Percentiles rank a stretch among this genome's conserved stretches.
These are phyloP conservation scores for Carpinus fangiana DNA, from an alignment of 306 rosid genomes.

Conservation along the genomic window DNA sequence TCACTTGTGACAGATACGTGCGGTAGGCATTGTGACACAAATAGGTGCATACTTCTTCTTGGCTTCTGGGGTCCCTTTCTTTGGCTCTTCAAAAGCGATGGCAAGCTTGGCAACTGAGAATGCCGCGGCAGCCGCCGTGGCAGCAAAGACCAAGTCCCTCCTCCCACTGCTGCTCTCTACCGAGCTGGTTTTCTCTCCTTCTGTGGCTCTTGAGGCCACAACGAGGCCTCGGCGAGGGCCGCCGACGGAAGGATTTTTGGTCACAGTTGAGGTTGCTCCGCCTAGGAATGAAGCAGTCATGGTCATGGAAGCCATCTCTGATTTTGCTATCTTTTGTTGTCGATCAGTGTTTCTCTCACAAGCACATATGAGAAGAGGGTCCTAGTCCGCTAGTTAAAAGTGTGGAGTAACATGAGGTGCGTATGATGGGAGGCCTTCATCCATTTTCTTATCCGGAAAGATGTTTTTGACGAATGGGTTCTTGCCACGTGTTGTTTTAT, in stretches of 20 bases:
- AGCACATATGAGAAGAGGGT: neutral
- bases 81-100: conserved; percentile 54
- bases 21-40: conserved; percentile 69
- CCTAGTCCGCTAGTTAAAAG: conserved; percentile 8
- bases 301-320: conserved; percentile 57
- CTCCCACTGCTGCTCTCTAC: conserved; percentile 47
- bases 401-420: neutral
- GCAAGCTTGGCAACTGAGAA: conserved; percentile 52
- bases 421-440: conserved; percentile 23
- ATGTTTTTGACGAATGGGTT: conserved; percentile 23
- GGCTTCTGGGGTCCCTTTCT: conserved; percentile 46
- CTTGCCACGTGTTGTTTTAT: conserved; percentile 47
- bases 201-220: conserved; percentile 37
- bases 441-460: conserved; percentile 43
- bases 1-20: conserved; percentile 62
- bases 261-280: conserved; percentile 24
- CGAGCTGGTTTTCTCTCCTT: conserved; percentile 26
- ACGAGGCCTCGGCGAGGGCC: conserved; percentile 26
- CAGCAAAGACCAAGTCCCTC: conserved; percentile 53
- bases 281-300: conserved; percentile 50
- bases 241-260: conserved; percentile 20
- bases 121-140: conserved; percentile 45
- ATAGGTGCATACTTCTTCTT: conserved; percentile 55
- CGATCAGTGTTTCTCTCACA: neutral
- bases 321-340: neutral